Conservation (phyloP, 305 asterid species). For the Caryopteris hybrid region DNA sequence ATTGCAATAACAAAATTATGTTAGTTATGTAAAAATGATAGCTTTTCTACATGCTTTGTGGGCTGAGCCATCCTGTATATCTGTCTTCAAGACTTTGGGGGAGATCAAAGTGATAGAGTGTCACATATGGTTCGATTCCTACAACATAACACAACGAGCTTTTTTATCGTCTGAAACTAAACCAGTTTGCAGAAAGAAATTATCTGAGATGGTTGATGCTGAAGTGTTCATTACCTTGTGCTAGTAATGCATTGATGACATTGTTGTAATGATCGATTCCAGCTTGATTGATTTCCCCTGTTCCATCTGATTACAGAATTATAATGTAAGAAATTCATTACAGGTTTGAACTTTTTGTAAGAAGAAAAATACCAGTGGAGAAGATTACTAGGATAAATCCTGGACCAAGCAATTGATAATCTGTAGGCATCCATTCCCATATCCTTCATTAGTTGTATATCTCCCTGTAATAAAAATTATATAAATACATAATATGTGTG, state of each 20-base stretch:
- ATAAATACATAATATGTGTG: too few species aligned
- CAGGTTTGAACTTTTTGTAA: too few species aligned
- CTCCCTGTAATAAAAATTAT: conserved; percentile 61
- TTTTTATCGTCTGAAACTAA: not conserved
- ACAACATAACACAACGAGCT: too few species aligned
- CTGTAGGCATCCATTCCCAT: conserved; percentile 97
- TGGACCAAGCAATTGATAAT: conserved; percentile 89
- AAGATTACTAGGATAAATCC: conserved; percentile 74
- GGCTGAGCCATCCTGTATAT: conserved; percentile 62
- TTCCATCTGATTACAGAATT: conserved; percentile 49
- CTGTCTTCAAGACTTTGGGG: conserved; percentile 62
- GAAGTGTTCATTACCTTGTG: conserved; percentile 50
- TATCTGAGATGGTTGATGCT: not conserved
- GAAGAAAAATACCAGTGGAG: too few species aligned
- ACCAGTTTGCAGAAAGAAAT: not conserved
- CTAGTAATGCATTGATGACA: conserved; percentile 65
- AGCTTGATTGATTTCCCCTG: conserved; percentile 71
- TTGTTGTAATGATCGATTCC: conserved; percentile 84
- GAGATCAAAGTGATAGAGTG: conserved; percentile 84
- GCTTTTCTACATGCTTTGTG: conserved; percentile 47
- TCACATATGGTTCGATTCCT: conserved; percentile 81
- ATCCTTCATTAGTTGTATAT: conserved; percentile 67
- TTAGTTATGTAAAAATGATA: too few species aligned
- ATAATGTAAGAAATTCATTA: too few species aligned
- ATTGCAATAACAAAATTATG: too few species aligned